Evolutionary conservation across 2,329 filamentous ascomycete genomes (phyloP), one percentile per base, ranked within the genome.

Genomic region (Chaetomiaceae sp.): DNA sequence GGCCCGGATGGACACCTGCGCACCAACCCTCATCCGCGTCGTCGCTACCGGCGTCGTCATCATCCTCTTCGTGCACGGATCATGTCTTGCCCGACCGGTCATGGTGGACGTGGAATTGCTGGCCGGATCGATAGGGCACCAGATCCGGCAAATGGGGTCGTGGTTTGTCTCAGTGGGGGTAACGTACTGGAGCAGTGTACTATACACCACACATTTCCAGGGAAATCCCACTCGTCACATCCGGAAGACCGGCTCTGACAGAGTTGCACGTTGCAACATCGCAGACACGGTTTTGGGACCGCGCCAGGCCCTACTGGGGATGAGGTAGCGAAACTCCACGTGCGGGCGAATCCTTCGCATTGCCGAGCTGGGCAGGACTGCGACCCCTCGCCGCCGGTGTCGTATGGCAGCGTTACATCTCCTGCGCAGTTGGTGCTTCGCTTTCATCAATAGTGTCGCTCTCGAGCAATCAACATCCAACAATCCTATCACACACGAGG

Each of bases 401-500:
- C 42, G 47, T 30, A 49, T 38, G 19, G 30, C 30, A 35, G 49
- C 39, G 49, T 49, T 24, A 39, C 36, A 49, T 51, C 36, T 30
- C 30, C 26, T 34, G 6, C 30, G n/a, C 29, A 27, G 20, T 24
- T 47, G 34, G 33, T 20, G 36, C 22, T 5, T 5, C 22, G 22
- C 9, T 37, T 39, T 41, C 24, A 18, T 42, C 47, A 48, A 38
- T 49, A 45, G 38, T 40, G 35, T 18, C 35, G 42, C n/a, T n/a
- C n/a, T n/a, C n/a, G 30, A 24, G 40, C 41, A 50, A 48, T 50
- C 20, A 48, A 48, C 36, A 26, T 50, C 48, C 32, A 48, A 52
- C 47, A 40, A 22, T 42, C 32, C 41, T 44, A n/a, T n/a, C n/a
- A n/a, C n/a, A n/a, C n/a, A n/a, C n/a, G n/a, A n/a, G n/a, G n/a